Percentiles rank a stretch among this genome's conserved stretches.
Conservation (phyloP, 352 stramenopile genomes). For the Globisporangium megalacanthum region DNA sequence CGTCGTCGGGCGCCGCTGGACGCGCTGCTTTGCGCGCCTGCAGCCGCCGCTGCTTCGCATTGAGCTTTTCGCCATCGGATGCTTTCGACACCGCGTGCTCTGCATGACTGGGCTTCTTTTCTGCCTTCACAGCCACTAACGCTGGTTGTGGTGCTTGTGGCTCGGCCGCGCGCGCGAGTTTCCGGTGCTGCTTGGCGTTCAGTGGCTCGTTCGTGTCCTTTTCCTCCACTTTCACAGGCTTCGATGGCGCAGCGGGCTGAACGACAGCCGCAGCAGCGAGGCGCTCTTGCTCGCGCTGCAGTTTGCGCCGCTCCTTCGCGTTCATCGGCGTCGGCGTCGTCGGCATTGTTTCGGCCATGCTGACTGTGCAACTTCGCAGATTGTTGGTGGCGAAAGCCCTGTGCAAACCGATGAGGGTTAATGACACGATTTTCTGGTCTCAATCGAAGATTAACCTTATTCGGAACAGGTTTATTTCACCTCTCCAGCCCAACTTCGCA, state of each 20-base stretch:
- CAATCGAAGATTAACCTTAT: no score
- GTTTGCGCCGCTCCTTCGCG: constrained; percentile 75
- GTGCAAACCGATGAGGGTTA: no score
- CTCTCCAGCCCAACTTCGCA: no score
- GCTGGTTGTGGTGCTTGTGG: not conserved
- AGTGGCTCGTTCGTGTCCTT: constrained; percentile 10
- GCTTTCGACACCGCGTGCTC: not conserved
- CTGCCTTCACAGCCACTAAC: constrained; percentile 2
- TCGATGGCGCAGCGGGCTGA: constrained; percentile 1
- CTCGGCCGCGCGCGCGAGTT: constrained; percentile 17
- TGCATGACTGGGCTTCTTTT: not conserved
- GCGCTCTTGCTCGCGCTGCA: constrained; percentile 52
- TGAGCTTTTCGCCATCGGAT: constrained; percentile 19
- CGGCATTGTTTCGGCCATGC: not conserved
- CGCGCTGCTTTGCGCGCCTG: constrained; percentile 38
- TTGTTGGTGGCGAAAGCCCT: not conserved
- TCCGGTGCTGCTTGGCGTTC: constrained; percentile 35
- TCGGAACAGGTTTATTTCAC: no score
- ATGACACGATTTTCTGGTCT: no score
- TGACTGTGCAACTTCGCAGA: no score
- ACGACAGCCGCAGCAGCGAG: constrained; percentile 3
- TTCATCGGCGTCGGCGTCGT: constrained; percentile 37
- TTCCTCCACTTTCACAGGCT: constrained; percentile 9
- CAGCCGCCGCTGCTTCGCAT: constrained; percentile 53
- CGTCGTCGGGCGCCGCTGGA: constrained; percentile 7